Base-by-base conservation (phyloP, 2,329 filamentous ascomycete genomes). In the Calonectria crousiana region DNA sequence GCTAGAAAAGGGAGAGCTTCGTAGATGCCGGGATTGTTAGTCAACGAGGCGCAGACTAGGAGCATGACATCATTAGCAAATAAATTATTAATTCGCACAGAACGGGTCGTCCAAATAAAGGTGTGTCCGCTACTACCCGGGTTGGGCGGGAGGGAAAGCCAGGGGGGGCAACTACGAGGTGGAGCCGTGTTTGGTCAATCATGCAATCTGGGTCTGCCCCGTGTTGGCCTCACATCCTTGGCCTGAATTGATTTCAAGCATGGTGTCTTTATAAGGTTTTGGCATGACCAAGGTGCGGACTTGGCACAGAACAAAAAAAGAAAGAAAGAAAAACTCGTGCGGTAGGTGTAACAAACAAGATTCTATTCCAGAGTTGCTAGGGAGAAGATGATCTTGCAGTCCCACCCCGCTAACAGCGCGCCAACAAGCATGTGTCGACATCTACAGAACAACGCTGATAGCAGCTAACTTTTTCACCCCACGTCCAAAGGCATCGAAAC, bases 41-140 rank as follows among this genome's bases (percentile, higher is more conserved):
- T 32, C 26, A 49, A 18, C 11, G 60, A 65, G 60, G 60, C 60
- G 60, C 60, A 65, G 44, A 23, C 16, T 6, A 68, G 66, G 34
- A 52, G 51, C 44, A 58, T 68, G 66, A 68, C 66, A 68, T 68
- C 66, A 68, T 47, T 23, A 36, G n/a, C 51, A n/a, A 8, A 23
- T 14, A 30, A 65, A 65, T 65, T 65, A 65, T 49, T 65, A 65
- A 65, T 65, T 65, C 10, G 60, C 41, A 64, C 18, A n/a, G 28
- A 34, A 64, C 20, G 41, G 60, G 36, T 47, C 60, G 36, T 64
- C 26, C 38, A 64, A 64, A 64, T 64, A 64, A 64, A 14, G 36
- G 16, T 32, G 23, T n/a, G 16, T 36, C n/a, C 58, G 20, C 34
- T 11, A 16, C 58, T 23, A n/a, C 36, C 30, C 60, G 60, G 60